Conservation (phyloP, 768 basidiomycete genomes). For the Punctularia strigosozonata region DNA sequence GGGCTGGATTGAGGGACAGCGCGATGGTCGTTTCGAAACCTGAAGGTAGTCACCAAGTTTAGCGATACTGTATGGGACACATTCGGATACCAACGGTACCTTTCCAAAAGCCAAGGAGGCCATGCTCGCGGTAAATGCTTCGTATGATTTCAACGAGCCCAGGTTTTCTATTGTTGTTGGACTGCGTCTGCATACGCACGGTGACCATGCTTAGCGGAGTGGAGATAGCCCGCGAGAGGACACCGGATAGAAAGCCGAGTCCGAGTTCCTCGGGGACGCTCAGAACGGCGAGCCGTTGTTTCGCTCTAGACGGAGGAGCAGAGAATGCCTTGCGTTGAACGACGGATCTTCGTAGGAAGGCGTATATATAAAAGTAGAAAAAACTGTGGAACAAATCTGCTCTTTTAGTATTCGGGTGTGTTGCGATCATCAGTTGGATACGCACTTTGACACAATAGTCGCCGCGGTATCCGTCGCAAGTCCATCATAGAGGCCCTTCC, state of each 20-base stretch:
- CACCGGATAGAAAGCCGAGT: constrained; percentile 45
- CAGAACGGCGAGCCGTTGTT: constrained; percentile 11
- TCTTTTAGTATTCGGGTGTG: not conserved
- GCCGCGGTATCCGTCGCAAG: constrained; percentile 39
- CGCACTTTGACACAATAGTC: constrained; percentile 42
- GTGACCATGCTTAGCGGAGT: constrained; percentile 47
- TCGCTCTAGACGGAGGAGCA: constrained; percentile 1
- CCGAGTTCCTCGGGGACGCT: constrained; percentile 35
- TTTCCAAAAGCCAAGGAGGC: constrained; percentile 44
- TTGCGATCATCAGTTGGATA: not conserved
- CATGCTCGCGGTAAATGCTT: constrained; percentile 35
- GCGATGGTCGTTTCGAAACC: constrained; percentile 40
- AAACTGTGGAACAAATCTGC: constrained; percentile 26
- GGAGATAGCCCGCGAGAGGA: constrained; percentile 40
- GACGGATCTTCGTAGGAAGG: constrained; percentile 31
- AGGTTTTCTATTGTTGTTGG: constrained; percentile 21
- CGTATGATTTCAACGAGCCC: constrained; percentile 8
- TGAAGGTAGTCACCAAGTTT: constrained; percentile 9
- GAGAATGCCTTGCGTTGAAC: constrained; percentile 17
- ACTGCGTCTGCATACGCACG: constrained; percentile 36
- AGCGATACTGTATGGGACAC: not conserved
- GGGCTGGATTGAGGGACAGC: constrained; percentile 43
- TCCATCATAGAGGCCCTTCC: constrained; percentile 38
- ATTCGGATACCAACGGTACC: constrained; percentile 18
- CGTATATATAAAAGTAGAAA: constrained; percentile 49